phyloP scores from a whole-genome alignment of 2,329 filamentous ascomycete genomes.

The Sporothrix variecibatus region DNA sequence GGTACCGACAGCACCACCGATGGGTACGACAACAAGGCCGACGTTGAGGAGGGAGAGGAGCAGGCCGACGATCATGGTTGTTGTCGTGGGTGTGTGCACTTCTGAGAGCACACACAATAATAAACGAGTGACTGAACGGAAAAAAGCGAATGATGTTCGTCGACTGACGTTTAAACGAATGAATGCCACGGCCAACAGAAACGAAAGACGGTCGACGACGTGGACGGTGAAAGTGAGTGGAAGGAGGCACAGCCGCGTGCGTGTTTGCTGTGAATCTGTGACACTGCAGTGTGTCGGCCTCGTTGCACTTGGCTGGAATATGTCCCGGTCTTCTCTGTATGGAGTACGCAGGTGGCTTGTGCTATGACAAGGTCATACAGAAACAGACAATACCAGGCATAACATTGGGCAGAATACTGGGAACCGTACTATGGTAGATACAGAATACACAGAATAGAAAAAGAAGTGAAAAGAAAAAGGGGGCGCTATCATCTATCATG shows the following conservation, averaged over 20 bases:
- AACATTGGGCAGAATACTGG: neutral
- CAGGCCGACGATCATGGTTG: slow-evolving; percentile 40
- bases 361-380: neutral
- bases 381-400: neutral
- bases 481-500: slow-evolving; percentile 2
- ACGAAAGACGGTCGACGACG: neutral
- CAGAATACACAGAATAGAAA: neutral
- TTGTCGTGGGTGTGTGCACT: neutral
- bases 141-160: neutral
- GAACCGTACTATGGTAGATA: neutral
- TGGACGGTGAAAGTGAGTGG: neutral
- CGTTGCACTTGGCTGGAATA: neutral
- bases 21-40: slow-evolving; percentile 47
- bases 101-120: neutral
- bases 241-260: neutral
- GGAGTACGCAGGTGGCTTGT: neutral
- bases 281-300: neutral
- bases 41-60: slow-evolving; percentile 52
- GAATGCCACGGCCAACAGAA: neutral
- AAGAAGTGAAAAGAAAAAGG: neutral
- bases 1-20: slow-evolving; percentile 41
- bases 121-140: neutral
- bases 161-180: neutral
- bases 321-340: neutral
- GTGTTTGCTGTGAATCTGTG: neutral